phyloP scores from a whole-genome alignment of 2,329 filamentous ascomycete genomes.

The Pyrenochaeta sp. region DNA sequence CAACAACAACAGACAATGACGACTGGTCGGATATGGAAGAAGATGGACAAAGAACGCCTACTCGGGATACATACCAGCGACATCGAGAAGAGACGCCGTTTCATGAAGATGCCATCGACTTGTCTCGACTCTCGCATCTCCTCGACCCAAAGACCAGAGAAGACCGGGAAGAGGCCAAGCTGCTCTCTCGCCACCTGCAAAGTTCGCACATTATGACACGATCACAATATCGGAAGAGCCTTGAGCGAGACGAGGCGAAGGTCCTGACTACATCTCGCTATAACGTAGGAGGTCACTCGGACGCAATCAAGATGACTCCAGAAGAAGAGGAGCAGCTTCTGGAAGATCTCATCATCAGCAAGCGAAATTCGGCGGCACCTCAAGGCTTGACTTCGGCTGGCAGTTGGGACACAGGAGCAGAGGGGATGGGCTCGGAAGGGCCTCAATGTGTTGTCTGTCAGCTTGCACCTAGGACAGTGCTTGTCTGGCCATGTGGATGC shows the following conservation, averaged over 20 bases:
- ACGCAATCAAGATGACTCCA: constrained; percentile 33
- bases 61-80: constrained; percentile 66
- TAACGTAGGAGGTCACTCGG: constrained; percentile 23
- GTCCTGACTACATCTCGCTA: constrained; percentile 64
- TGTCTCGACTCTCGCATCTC: constrained; percentile 77
- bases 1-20: constrained; percentile 58
- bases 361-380: constrained; percentile 54
- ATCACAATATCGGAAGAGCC: constrained; percentile 74
- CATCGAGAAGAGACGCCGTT: constrained; percentile 65
- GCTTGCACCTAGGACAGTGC: constrained; percentile 81
- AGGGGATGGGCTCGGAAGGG: constrained; percentile 75
- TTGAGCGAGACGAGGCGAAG: constrained; percentile 73
- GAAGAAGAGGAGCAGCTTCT: constrained; percentile 67
- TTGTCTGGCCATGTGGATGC: constrained; percentile 97
- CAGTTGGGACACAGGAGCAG: constrained; percentile 74
- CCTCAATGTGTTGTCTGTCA: constrained; percentile 96
- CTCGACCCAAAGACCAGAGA: constrained; percentile 81
- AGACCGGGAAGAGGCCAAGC: constrained; percentile 80
- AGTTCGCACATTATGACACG: constrained; percentile 80
- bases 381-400: constrained; percentile 44
- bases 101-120: constrained; percentile 59
- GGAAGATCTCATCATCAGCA: constrained; percentile 66
- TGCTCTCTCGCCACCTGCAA: constrained; percentile 81
- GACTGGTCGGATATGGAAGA: constrained; percentile 53
- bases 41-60: constrained; percentile 74